Conservation (phyloP, 306 rosid genomes). For the Trichosanthes truncata region DNA sequence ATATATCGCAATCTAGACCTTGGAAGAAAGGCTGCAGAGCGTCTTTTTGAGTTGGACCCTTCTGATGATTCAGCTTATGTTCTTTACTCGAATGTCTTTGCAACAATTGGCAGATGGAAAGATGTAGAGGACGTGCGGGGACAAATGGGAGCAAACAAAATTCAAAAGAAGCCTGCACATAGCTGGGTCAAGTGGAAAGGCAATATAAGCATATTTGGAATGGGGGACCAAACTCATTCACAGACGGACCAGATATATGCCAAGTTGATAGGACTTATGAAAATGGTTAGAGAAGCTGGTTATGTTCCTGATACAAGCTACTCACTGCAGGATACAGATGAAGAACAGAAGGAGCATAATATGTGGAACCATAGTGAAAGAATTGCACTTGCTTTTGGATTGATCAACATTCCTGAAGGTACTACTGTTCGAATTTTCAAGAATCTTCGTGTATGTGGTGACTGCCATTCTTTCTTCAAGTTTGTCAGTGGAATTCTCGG, state of each 20-base stretch:
- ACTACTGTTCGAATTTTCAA: slow-evolving; percentile 62
- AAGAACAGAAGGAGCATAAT: slow-evolving; percentile 84
- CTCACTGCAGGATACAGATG: slow-evolving; percentile 79
- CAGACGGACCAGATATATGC: slow-evolving; percentile 33
- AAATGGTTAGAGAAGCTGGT: slow-evolving; percentile 61
- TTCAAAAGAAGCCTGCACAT: slow-evolving; percentile 79
- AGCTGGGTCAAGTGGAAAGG: slow-evolving; percentile 79
- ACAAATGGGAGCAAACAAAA: slow-evolving; percentile 47
- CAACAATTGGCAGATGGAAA: slow-evolving; percentile 70
- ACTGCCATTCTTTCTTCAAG: slow-evolving; percentile 86
- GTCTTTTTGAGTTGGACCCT: slow-evolving; percentile 55
- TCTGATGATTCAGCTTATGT: slow-evolving; percentile 86
- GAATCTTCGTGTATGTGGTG: slow-evolving; percentile 91
- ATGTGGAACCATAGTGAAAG: slow-evolving; percentile 97
- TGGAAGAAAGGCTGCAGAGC: slow-evolving; percentile 58
- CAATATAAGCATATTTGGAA: slow-evolving; percentile 59
- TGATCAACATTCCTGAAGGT: slow-evolving; percentile 55
- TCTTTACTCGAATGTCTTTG: slow-evolving; percentile 79
- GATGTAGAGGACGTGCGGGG: slow-evolving; percentile 69
- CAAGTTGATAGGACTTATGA: slow-evolving; percentile 63
- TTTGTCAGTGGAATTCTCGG: slow-evolving; percentile 47
- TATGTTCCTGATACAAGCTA: slow-evolving; percentile 74
- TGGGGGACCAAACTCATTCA: slow-evolving; percentile 66
- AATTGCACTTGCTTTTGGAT: slow-evolving; percentile 77
- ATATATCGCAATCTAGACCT: slow-evolving; percentile 65